A percentile compares a stretch with the other conserved stretches of the same genome.
These are phyloP conservation scores for Entomortierella lignicola DNA, from an alignment of 192 early-diverging fungal genomes.

Conservation along the genomic window DNA sequence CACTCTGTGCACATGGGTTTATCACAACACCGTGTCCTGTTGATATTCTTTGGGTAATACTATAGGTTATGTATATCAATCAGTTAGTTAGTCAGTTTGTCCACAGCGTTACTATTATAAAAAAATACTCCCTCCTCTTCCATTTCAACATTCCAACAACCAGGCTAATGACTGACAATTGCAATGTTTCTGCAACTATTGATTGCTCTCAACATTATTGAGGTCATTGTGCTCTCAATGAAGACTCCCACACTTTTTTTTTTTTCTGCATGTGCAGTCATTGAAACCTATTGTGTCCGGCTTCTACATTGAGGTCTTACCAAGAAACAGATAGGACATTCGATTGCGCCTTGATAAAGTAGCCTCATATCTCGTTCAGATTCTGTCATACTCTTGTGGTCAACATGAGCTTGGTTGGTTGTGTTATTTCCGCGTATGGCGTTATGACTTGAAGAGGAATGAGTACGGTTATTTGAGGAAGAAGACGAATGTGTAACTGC, in stretches of 20 bases:
- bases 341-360: constrained; percentile 74
- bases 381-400: constrained; percentile 9
- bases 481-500: neutral
- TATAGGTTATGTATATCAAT: constrained; percentile 18
- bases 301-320: constrained; percentile 56
- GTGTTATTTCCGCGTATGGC: constrained; percentile 16
- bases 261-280: no score
- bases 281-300: no score
- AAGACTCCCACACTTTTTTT: no score
- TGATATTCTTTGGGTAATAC: constrained; percentile 94
- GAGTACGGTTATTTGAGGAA: neutral
- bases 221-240: constrained; percentile 40
- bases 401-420: constrained; percentile 2
- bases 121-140: neutral
- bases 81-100: constrained; percentile 1
- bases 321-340: constrained; percentile 96
- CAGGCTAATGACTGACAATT: no score
- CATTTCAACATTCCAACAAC: no score
- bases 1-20: constrained; percentile 97
- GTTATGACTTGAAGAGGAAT: neutral
- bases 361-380: constrained; percentile 45
- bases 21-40: constrained; percentile 93
- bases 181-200: neutral
- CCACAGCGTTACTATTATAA: neutral
- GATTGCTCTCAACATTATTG: constrained; percentile 6